Base-by-base conservation (phyloP, 371 early-diverging fungal genomes). In the Mortierella sp. region DNA sequence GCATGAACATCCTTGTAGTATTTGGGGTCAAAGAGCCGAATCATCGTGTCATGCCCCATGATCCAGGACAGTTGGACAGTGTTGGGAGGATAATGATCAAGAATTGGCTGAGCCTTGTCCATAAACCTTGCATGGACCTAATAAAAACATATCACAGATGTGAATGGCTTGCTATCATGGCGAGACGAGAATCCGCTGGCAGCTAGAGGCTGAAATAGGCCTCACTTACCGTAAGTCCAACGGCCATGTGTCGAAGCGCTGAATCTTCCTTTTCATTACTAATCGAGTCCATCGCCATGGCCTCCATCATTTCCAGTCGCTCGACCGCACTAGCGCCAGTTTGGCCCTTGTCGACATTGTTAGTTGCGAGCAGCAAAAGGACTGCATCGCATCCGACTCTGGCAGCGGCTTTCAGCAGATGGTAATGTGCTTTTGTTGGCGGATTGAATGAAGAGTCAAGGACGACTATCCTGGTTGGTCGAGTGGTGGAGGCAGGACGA, bases 361-460 rank as follows among this genome's bases (percentile, higher is more conserved):
- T 79, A 17, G 80, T 82, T 0, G 89, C 83, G n/a, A 87, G 81
- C 4, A 90, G 59, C 2, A 90, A 56, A 9, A 90, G 56, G 1
- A 75, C 60, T 1, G 78, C 79, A 48, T 83, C 82, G 55, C 85
- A 87, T 0, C 83, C 75, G 27, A 68, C 73, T 19, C 62, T 39
- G 2, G 70, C 50, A 0, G 70, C 55, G 4, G 54, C 70, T 41
- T 70, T 44, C 15, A 88, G 49, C 0, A 90, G 80, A 15, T 80
- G 81, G 37, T 70, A 66, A 66, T 90, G 90, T 2, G 89, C 89
- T 39, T 70, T 66, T 21, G 89, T 89, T 1, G 90, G 90, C 14
- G 90, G 90, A 42, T 90, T 90, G 70, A 90, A 90, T 6, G 88
- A 88, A 2, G 89, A 84, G 61, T 90, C 90, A 9, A 90, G 81